Evolutionary conservation across 2,329 filamentous ascomycete species (phyloP).

Genomic region (Fusarium sp.): DNA sequence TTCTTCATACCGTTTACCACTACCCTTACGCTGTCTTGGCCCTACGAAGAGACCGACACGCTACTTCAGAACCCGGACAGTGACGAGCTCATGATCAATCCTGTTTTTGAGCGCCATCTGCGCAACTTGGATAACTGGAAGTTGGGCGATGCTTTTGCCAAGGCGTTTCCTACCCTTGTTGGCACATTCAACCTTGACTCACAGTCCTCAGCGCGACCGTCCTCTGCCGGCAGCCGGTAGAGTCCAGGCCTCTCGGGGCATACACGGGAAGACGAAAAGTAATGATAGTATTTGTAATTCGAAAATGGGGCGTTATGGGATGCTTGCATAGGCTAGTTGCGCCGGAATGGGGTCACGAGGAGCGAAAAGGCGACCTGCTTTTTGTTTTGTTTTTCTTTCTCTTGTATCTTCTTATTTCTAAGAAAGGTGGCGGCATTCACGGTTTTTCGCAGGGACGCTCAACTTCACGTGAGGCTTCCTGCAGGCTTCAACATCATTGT

Average conservation of each 20-base stretch:
- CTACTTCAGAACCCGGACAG: conserved; percentile 72
- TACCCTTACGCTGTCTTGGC: conserved; percentile 86
- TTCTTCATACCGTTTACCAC: conserved; percentile 89
- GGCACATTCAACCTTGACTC: conserved; percentile 51
- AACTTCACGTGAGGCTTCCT: too few species aligned
- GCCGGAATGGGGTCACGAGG: too few species aligned
- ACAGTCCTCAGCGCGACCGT: conserved; percentile 32
- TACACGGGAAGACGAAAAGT: neutral
- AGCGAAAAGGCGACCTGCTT: neutral
- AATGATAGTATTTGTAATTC: neutral
- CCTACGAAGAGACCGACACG: conserved; percentile 81
- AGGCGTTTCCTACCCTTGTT: conserved; percentile 70
- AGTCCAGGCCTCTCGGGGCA: too few species aligned
- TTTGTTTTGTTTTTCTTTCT: neutral
- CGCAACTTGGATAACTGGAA: conserved; percentile 86
- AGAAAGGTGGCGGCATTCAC: too few species aligned
- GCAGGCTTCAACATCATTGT: too few species aligned
- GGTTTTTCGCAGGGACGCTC: too few species aligned
- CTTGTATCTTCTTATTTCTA: too few species aligned
- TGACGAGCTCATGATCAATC: conserved; percentile 84
- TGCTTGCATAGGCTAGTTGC: neutral
- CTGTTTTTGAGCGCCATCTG: conserved; percentile 87
- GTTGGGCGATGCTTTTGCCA: conserved; percentile 78
- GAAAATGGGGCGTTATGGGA: neutral
- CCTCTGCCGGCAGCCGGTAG: conserved; percentile 39